Conservation (phyloP, 495 filamentous ascomycete genomes). For the Neurospora sp. region DNA sequence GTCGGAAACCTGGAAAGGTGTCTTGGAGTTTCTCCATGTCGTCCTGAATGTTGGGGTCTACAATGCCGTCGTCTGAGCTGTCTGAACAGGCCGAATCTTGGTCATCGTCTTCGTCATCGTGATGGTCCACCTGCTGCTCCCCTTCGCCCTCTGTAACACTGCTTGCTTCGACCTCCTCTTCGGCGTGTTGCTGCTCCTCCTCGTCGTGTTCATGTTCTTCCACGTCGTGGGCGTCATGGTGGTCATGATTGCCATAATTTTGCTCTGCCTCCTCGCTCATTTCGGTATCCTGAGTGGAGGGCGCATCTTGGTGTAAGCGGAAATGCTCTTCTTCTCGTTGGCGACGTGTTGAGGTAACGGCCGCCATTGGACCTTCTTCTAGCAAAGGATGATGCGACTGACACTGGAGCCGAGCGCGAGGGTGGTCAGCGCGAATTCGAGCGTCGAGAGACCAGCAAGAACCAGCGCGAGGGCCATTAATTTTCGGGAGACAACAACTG, state of each 20-base stretch:
- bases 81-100: slow-evolving; percentile 41
- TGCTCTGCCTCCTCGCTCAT: slow-evolving; percentile 23
- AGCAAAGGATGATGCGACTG: not conserved
- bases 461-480: not conserved
- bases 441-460: not conserved
- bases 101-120: slow-evolving; percentile 31
- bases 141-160: not conserved
- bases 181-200: slow-evolving; percentile 21
- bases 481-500: no score
- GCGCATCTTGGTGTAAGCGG: slow-evolving; percentile 31
- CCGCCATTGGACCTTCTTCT: slow-evolving; percentile 10
- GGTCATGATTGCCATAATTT: not conserved
- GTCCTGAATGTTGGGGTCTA: slow-evolving; percentile 63
- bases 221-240: slow-evolving; percentile 2
- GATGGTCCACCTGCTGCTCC: slow-evolving; percentile 19
- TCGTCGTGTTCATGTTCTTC: slow-evolving; percentile 3
- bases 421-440: not conserved
- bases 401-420: slow-evolving; percentile 1
- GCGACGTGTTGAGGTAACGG: slow-evolving; percentile 9
- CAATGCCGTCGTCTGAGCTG: slow-evolving; percentile 55
- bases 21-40: slow-evolving; percentile 82
- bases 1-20: slow-evolving; percentile 71
- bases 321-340: slow-evolving; percentile 24
- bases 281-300: slow-evolving; percentile 26
- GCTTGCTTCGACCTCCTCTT: slow-evolving; percentile 25